Conservation (phyloP, 2,329 filamentous ascomycete species). For the Calonectria hawksworthii region DNA sequence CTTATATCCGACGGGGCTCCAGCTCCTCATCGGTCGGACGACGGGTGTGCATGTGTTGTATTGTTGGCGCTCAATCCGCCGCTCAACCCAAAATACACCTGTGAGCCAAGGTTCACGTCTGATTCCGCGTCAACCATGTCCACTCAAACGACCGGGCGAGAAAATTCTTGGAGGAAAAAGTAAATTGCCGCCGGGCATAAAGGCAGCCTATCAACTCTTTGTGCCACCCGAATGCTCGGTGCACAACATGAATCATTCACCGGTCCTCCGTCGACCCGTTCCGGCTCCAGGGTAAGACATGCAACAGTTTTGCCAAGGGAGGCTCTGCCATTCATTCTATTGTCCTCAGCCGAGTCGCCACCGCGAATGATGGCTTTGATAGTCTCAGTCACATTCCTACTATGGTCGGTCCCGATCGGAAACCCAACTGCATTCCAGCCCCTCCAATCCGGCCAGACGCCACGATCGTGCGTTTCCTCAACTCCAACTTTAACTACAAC, state of each 20-base stretch:
- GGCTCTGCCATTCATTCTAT: neutral
- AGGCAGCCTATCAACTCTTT: neutral
- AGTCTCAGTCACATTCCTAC: conserved; percentile 44
- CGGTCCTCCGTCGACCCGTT: neutral
- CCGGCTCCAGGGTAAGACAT: conserved; percentile 18
- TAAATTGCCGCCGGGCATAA: neutral
- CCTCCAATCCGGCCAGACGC: conserved; percentile 26
- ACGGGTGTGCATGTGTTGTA: neutral
- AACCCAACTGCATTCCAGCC: conserved; percentile 37
- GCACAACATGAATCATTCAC: conserved; percentile 16
- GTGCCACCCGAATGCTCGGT: neutral
- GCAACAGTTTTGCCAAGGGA: conserved; percentile 13
- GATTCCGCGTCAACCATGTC: neutral
- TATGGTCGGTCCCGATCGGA: conserved; percentile 17
- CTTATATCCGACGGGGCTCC: conserved; percentile 9
- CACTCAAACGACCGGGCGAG: neutral
- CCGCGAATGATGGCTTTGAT: conserved; percentile 21
- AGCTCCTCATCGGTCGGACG: neutral
- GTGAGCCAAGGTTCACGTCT: neutral
- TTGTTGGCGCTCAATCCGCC: neutral
- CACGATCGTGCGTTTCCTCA: conserved; percentile 32
- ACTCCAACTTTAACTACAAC: conserved; percentile 37
- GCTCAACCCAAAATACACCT: neutral
- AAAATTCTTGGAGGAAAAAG: neutral
- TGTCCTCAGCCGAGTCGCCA: conserved; percentile 10